A percentile compares a stretch with the other conserved stretches of the same genome.
Conservation (phyloP, 805 yeast species). For the Candida multigemmis region DNA sequence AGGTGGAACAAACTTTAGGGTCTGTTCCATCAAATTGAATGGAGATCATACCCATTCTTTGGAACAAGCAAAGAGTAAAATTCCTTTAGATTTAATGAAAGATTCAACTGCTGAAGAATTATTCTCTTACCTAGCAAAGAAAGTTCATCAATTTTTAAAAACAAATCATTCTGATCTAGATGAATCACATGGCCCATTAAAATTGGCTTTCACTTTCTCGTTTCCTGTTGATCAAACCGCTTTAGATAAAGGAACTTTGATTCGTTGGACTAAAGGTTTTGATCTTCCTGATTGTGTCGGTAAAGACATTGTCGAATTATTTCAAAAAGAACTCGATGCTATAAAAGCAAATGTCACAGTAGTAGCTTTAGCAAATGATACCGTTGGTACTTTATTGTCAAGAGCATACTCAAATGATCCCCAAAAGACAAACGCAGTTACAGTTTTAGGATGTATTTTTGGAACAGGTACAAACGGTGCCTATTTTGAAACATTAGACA, state of each 20-base stretch:
- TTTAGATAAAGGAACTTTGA: constrained; percentile 65
- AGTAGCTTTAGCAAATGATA: constrained; percentile 90
- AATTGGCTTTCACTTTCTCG: constrained; percentile 87
- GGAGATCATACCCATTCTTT: constrained; percentile 76
- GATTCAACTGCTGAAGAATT: constrained; percentile 52
- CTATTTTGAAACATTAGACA: constrained; percentile 67
- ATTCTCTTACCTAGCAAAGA: constrained; percentile 66
- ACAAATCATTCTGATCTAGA: constrained; percentile 50
- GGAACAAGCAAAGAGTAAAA: constrained; percentile 67
- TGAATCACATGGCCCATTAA: constrained; percentile 26
- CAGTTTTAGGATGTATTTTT: constrained; percentile 83
- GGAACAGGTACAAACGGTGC: constrained; percentile 99
- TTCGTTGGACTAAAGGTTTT: constrained; percentile 97
- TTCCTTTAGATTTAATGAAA: constrained; percentile 74
- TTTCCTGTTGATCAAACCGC: constrained; percentile 89
- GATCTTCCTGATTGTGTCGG: constrained; percentile 80
- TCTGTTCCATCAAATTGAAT: constrained; percentile 72
- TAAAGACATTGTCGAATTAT: constrained; percentile 64
- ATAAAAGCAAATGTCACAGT: constrained; percentile 57
- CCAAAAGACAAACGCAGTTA: constrained; percentile 56
- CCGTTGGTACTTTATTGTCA: constrained; percentile 88
- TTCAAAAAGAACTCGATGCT: constrained; percentile 61
- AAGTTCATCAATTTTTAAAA: constrained; percentile 55
- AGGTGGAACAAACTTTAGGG: constrained; percentile 95
- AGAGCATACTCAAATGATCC: constrained; percentile 71